A percentile compares a stretch with the other conserved stretches of the same genome.
Evolutionary conservation across 2,329 filamentous ascomycete species (phyloP).

Genomic region (Xylariomycetidae sp.): DNA sequence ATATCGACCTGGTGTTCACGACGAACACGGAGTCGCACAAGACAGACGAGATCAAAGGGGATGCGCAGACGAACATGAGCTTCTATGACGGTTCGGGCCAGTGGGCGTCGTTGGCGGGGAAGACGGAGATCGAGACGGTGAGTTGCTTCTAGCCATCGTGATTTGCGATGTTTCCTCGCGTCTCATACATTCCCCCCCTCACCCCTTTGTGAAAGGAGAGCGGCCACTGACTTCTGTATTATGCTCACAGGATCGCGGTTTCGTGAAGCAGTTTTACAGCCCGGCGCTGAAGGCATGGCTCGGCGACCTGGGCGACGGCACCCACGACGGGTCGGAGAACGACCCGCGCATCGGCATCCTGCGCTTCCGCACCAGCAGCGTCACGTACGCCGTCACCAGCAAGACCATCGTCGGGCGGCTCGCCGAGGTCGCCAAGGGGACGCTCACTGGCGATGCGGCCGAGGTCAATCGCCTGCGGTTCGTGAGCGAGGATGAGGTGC

Average conservation of each 20-base stretch:
- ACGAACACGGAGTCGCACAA: conserved; percentile 86
- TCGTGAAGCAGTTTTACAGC: conserved; percentile 69
- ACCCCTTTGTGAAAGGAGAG: no score
- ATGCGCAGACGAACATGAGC: conserved; percentile 70
- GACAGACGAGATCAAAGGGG: conserved; percentile 67
- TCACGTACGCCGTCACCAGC: conserved; percentile 61
- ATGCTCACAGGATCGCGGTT: conserved; percentile 57
- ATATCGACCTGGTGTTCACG: conserved; percentile 79
- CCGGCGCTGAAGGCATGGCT: conserved; percentile 73
- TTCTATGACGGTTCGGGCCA: conserved; percentile 71
- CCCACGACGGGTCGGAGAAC: conserved; percentile 71
- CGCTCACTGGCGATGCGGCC: conserved; percentile 64
- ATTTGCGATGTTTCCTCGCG: no score
- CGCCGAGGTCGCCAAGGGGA: conserved; percentile 67
- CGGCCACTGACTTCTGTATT: no score
- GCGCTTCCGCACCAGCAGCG: conserved; percentile 63
- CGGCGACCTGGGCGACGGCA: conserved; percentile 75
- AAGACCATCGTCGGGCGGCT: conserved; percentile 58
- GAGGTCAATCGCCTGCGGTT: conserved; percentile 70
- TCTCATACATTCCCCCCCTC: no score
- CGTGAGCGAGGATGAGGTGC: conserved; percentile 58
- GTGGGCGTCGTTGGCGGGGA: conserved; percentile 78
- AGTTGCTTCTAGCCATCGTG: no score
- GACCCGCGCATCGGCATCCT: conserved; percentile 80
- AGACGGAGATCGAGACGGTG: conserved; percentile 61